Conservation (phyloP, 768 basidiomycete species). For the Candolleomyces eurysporus region DNA sequence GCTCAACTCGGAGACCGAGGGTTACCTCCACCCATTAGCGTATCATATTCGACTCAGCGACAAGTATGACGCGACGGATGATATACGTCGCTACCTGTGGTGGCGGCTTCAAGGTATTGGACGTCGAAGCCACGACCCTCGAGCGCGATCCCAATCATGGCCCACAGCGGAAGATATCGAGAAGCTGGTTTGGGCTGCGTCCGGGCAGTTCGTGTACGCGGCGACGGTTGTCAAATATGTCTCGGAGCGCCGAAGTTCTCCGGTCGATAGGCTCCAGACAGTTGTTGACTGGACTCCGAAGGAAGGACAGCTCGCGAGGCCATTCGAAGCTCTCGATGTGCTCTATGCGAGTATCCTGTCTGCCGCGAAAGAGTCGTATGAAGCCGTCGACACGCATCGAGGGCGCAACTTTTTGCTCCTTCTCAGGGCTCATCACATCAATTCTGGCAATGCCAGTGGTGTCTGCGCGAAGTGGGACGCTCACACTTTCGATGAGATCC, state of each 20-base stretch:
- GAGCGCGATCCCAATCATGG: neutral
- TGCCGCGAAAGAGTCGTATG: neutral
- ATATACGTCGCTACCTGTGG: neutral
- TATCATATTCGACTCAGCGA: neutral
- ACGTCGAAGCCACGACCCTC: neutral
- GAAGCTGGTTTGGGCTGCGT: neutral
- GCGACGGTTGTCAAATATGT: slow-evolving; percentile 3
- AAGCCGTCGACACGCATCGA: neutral
- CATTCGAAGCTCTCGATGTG: neutral
- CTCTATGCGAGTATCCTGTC: neutral
- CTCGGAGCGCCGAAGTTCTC: neutral
- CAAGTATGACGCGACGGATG: neutral
- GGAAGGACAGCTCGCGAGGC: neutral
- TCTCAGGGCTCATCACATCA: neutral
- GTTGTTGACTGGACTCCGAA: neutral
- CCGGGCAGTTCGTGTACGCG: slow-evolving; percentile 7
- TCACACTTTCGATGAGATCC: neutral
- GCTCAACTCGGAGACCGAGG: neutral
- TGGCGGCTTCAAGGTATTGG: neutral
- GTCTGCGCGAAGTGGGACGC: too few species aligned
- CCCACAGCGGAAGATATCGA: neutral
- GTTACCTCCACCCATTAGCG: neutral
- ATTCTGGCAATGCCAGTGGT: neutral
- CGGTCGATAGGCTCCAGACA: neutral
- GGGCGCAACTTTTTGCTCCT: neutral